Evolutionary conservation across 495 filamentous ascomycete genomes (phyloP).

Genomic region (Neurospora tetrasperma): DNA sequence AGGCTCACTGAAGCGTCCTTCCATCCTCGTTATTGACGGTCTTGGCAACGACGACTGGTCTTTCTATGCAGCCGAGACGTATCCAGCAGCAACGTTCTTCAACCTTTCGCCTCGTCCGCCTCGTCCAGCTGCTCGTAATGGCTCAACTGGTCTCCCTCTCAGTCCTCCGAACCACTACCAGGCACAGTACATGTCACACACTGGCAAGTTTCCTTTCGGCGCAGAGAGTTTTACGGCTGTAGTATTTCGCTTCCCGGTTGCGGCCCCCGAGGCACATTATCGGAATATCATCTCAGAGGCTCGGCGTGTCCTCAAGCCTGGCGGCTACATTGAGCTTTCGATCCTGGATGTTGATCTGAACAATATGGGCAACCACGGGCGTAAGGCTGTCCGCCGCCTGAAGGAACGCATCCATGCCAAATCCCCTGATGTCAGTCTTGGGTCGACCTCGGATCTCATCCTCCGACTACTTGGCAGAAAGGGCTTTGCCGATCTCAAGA

Average conservation of each 20-base stretch:
- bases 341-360: conserved; percentile 79
- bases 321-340: conserved; percentile 80
- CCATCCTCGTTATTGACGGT: conserved; percentile 84
- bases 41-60: conserved; percentile 87
- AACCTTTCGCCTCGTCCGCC: conserved; percentile 55
- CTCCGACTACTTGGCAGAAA: conserved; percentile 63
- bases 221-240: conserved; percentile 73
- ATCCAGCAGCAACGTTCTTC: conserved; percentile 76
- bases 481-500: conserved; percentile 76
- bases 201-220: conserved; percentile 74
- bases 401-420: conserved; percentile 62
- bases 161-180: conserved; percentile 80
- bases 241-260: conserved; percentile 80
- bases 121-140: conserved; percentile 24
- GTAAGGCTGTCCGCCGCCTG: conserved; percentile 63
- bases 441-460: conserved; percentile 66
- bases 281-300: conserved; percentile 76
- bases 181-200: conserved; percentile 58
- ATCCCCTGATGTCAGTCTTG: conserved; percentile 52
- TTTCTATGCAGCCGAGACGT: conserved; percentile 90
- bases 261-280: conserved; percentile 62
- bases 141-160: conserved; percentile 34
- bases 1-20: conserved; percentile 41
- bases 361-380: conserved; percentile 70
- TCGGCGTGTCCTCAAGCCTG: conserved; percentile 80